phyloP scores from a whole-genome alignment of 2,329 filamentous ascomycete species.

The Colletotrichum ledebouriae region DNA sequence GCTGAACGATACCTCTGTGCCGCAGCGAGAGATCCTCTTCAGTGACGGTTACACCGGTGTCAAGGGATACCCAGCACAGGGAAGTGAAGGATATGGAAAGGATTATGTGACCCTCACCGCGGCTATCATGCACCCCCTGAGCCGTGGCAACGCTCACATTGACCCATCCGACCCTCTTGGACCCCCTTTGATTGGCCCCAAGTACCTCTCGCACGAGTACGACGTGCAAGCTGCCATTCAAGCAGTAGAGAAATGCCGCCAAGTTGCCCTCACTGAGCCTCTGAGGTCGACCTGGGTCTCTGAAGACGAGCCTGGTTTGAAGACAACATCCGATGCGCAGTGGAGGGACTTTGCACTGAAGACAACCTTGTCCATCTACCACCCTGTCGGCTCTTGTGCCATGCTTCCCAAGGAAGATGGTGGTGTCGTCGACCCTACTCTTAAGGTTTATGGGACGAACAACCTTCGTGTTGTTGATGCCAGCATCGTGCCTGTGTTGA shows the following conservation, averaged over 20 bases:
- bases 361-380: constrained; percentile 49
- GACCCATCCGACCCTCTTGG: constrained; percentile 49
- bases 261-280: constrained; percentile 49
- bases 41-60: constrained; percentile 59
- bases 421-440: constrained; percentile 58
- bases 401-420: constrained; percentile 61
- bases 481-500: constrained; percentile 60
- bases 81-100: constrained; percentile 47
- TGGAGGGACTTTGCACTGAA: constrained; percentile 42
- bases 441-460: constrained; percentile 62
- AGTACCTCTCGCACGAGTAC: constrained; percentile 45
- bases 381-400: constrained; percentile 59
- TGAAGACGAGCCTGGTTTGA: constrained; percentile 52
- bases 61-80: constrained; percentile 51
- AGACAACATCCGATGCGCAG: constrained; percentile 41
- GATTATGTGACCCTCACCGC: constrained; percentile 48
- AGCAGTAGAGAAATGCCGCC: constrained; percentile 49
- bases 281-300: constrained; percentile 48
- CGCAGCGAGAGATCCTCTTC: constrained; percentile 59
- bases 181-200: constrained; percentile 51
- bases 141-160: constrained; percentile 52
- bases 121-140: constrained; percentile 49
- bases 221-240: constrained; percentile 48
- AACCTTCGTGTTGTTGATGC: constrained; percentile 52
- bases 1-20: constrained; percentile 52